Percentiles rank a stretch among this genome's conserved stretches.
These are phyloP conservation scores for Senna tora DNA, from an alignment of 306 rosid genomes.

Conservation along the genomic window DNA sequence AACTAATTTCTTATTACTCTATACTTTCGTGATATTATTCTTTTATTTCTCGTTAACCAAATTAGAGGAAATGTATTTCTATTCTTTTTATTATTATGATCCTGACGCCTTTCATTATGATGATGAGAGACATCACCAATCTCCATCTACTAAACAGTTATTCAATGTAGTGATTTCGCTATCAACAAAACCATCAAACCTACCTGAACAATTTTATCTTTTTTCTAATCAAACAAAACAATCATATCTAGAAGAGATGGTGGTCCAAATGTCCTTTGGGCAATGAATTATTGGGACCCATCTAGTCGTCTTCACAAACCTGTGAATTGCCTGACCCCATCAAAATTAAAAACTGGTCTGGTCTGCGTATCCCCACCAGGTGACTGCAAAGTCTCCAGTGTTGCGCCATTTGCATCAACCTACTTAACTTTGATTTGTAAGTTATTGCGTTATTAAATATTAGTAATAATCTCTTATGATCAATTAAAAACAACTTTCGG, in stretches of 20 bases:
- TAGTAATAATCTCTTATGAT: neutral
- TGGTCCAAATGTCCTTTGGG: conserved; percentile 22
- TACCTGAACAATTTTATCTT: conserved; percentile 11
- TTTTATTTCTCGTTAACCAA: neutral
- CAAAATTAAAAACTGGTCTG: neutral
- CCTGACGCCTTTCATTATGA: neutral
- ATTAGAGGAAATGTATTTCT: neutral
- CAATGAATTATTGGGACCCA: conserved; percentile 33
- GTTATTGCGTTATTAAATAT: neutral
- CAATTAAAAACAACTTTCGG: neutral
- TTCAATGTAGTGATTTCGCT: conserved; percentile 14
- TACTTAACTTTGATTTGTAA: neutral
- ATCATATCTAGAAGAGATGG: neutral
- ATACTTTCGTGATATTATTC: too few relatives aligned
- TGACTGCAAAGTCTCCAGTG: conserved; percentile 33
- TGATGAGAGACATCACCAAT: neutral
- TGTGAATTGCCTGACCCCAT: too few relatives aligned
- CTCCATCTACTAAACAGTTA: conserved; percentile 13
- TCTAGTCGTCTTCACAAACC: too few relatives aligned
- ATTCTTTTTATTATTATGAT: neutral
- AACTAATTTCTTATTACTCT: too few relatives aligned
- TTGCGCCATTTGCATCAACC: neutral
- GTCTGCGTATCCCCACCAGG: neutral
- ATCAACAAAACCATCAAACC: conserved; percentile 31
- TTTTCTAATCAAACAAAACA: conserved; percentile 1